phyloP scores from a whole-genome alignment of 371 early-diverging fungal species.

The Paraphysoderma sedebokerense region DNA sequence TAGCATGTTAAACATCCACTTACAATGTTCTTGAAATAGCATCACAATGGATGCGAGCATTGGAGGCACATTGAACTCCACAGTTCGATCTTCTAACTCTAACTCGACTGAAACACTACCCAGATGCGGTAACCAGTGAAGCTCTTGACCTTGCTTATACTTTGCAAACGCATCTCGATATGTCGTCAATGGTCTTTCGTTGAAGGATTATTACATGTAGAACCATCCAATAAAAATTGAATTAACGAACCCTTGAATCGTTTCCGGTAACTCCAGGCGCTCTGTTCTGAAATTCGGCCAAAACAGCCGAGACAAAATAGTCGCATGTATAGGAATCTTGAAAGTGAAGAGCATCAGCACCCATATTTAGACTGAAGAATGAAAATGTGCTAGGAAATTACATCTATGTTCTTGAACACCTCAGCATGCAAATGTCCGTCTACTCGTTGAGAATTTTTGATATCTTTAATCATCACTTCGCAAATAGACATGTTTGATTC shows the following conservation, averaged over 20 bases:
- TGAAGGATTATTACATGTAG: slow-evolving; percentile 1
- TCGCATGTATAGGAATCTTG: slow-evolving; percentile 14
- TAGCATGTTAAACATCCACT: too few relatives aligned
- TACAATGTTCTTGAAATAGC: slow-evolving; percentile 18
- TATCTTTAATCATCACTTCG: slow-evolving; percentile 48
- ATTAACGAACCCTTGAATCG: slow-evolving; percentile 6
- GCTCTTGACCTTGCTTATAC: slow-evolving; percentile 22
- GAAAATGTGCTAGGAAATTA: background rate
- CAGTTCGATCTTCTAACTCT: slow-evolving; percentile 21
- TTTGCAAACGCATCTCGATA: slow-evolving; percentile 15
- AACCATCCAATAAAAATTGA: background rate
- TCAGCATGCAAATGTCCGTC: slow-evolving; percentile 13
- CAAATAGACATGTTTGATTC: slow-evolving; percentile 26
- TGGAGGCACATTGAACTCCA: slow-evolving; percentile 19
- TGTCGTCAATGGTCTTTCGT: slow-evolving; percentile 8
- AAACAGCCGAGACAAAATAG: slow-evolving; percentile 33
- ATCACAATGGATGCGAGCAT: slow-evolving; percentile 26
- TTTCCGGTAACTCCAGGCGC: slow-evolving; percentile 12
- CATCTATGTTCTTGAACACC: too few relatives aligned
- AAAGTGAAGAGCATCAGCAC: too few relatives aligned
- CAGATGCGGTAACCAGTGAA: slow-evolving; percentile 21
- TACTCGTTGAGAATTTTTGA: slow-evolving; percentile 37
- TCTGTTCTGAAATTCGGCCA: slow-evolving; percentile 26
- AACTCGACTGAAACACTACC: slow-evolving; percentile 24
- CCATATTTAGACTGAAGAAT: background rate